phyloP scores from a whole-genome alignment of 176 grass and related monocot species.

The Oryza glumipatula region DNA sequence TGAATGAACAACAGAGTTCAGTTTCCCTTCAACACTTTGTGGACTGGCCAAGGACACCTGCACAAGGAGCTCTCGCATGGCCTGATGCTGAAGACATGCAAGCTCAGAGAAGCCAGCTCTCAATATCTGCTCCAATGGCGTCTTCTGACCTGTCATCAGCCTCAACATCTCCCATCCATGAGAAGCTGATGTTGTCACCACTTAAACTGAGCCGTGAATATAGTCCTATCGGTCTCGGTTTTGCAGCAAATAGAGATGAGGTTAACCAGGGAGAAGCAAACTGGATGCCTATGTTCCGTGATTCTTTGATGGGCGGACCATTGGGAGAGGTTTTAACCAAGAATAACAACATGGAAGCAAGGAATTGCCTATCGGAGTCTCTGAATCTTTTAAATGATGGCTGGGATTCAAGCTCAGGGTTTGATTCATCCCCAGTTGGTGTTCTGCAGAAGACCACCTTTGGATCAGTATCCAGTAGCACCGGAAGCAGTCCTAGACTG shows the following conservation, averaged over 20 bases:
- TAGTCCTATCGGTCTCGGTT: slow-evolving; percentile 39
- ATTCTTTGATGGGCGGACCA: slow-evolving; percentile 72
- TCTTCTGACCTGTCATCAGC: slow-evolving; percentile 79
- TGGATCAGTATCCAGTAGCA: slow-evolving; percentile 78
- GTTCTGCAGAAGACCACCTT: slow-evolving; percentile 87
- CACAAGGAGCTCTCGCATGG: slow-evolving; percentile 70
- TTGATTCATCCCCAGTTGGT: slow-evolving; percentile 69
- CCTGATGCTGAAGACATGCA: slow-evolving; percentile 72
- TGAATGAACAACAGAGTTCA: slow-evolving; percentile 61
- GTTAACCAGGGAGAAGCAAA: slow-evolving; percentile 35
- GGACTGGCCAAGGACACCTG: slow-evolving; percentile 66
- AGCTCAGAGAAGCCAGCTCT: slow-evolving; percentile 75
- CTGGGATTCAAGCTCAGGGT: slow-evolving; percentile 65
- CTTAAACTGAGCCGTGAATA: slow-evolving; percentile 68
- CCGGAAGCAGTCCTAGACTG: slow-evolving; percentile 82
- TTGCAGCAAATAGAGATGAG: slow-evolving; percentile 37
- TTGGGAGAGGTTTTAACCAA: slow-evolving; percentile 81
- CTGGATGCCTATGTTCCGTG: slow-evolving; percentile 69
- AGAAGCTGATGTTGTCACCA: slow-evolving; percentile 65
- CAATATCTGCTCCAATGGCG: slow-evolving; percentile 69
- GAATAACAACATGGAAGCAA: slow-evolving; percentile 37
- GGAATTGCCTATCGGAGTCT: slow-evolving; percentile 34
- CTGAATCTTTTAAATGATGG: slow-evolving; percentile 72
- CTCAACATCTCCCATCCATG: slow-evolving; percentile 71
- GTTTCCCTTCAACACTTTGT: slow-evolving; percentile 73